Percentiles rank a stretch among this genome's conserved stretches.
These are phyloP conservation scores for Passalora sequoiae DNA, from an alignment of 2,329 filamentous ascomycete species.

Conservation along the genomic window DNA sequence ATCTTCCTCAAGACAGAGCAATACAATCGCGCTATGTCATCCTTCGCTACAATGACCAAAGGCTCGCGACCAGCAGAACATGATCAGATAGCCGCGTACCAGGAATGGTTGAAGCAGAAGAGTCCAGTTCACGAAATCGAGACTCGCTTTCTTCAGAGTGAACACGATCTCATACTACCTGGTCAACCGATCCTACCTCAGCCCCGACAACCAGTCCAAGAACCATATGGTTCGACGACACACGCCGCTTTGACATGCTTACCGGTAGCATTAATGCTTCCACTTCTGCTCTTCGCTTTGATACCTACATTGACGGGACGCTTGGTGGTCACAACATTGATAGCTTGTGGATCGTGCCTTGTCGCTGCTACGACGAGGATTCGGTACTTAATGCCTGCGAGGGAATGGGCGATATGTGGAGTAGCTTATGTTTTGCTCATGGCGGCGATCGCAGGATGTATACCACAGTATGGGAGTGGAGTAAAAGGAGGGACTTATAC, in stretches of 20 bases:
- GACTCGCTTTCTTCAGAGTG: conserved; percentile 52
- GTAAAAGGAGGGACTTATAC: not conserved
- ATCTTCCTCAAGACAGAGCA: conserved; percentile 63
- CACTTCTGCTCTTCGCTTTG: conserved; percentile 41
- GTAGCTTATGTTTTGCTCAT: conserved; percentile 40
- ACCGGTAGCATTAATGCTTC: conserved; percentile 37
- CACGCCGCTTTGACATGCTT: conserved; percentile 27
- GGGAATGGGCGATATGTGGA: conserved; percentile 38
- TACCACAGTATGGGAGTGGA: conserved; percentile 16
- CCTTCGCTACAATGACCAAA: conserved; percentile 52
- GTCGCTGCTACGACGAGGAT: conserved; percentile 34
- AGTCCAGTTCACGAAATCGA: conserved; percentile 56
- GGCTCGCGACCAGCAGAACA: conserved; percentile 46
- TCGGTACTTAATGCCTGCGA: conserved; percentile 32
- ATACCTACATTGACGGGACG: conserved; percentile 40
- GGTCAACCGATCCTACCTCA: conserved; percentile 3
- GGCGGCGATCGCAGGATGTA: conserved; percentile 31
- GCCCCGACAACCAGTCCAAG: not conserved
- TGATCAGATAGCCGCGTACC: conserved; percentile 52
- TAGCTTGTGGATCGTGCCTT: conserved; percentile 35
- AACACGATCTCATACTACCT: conserved; percentile 50
- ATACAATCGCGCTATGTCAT: conserved; percentile 60
- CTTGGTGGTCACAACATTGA: conserved; percentile 37
- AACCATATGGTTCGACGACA: not conserved
- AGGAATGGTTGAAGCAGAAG: conserved; percentile 51